These are phyloP conservation scores for Cordyceps cicadae DNA, from an alignment of 2,329 filamentous ascomycete species.

Conservation along the genomic window DNA sequence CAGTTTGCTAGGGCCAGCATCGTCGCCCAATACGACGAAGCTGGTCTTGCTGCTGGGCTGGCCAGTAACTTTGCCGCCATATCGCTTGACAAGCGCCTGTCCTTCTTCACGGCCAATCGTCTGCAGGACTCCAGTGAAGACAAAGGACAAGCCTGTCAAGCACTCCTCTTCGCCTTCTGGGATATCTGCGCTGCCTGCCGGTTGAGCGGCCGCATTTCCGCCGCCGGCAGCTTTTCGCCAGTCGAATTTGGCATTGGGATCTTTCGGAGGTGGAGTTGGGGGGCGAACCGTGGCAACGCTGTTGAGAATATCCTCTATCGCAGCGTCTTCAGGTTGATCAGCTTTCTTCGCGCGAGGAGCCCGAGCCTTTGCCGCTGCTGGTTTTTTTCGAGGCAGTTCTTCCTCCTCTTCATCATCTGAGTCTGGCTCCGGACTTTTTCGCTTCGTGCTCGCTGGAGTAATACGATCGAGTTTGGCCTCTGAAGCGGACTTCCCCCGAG, in stretches of 20 bases:
- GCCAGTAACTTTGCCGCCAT: slow-evolving; percentile 82
- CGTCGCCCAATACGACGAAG: slow-evolving; percentile 82
- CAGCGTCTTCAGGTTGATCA: slow-evolving; percentile 57
- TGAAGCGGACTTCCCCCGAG: slow-evolving; percentile 28
- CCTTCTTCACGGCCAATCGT: slow-evolving; percentile 77
- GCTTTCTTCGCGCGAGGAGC: slow-evolving; percentile 56
- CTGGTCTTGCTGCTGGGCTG: slow-evolving; percentile 88
- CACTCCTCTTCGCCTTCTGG: slow-evolving; percentile 84
- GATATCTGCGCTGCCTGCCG: slow-evolving; percentile 60
- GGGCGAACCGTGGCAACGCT: slow-evolving; percentile 75
- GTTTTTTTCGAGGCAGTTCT: slow-evolving; percentile 52
- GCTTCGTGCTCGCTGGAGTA: slow-evolving; percentile 38
- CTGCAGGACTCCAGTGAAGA: slow-evolving; percentile 85
- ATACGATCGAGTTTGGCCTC: slow-evolving; percentile 21
- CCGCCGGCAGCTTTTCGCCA: slow-evolving; percentile 58
- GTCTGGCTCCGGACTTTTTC: slow-evolving; percentile 48
- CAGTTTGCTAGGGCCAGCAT: slow-evolving; percentile 90
- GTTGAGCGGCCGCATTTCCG: slow-evolving; percentile 51
- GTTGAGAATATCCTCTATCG: slow-evolving; percentile 74
- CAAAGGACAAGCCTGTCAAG: slow-evolving; percentile 79
- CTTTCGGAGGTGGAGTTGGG: slow-evolving; percentile 71
- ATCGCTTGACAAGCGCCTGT: slow-evolving; percentile 78
- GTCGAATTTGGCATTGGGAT: slow-evolving; percentile 68
- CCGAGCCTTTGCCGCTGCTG: slow-evolving; percentile 49
- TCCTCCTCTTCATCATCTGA: slow-evolving; percentile 52